These are phyloP conservation scores for Collybia nuda DNA, from an alignment of 768 basidiomycete species.

Conservation along the genomic window DNA sequence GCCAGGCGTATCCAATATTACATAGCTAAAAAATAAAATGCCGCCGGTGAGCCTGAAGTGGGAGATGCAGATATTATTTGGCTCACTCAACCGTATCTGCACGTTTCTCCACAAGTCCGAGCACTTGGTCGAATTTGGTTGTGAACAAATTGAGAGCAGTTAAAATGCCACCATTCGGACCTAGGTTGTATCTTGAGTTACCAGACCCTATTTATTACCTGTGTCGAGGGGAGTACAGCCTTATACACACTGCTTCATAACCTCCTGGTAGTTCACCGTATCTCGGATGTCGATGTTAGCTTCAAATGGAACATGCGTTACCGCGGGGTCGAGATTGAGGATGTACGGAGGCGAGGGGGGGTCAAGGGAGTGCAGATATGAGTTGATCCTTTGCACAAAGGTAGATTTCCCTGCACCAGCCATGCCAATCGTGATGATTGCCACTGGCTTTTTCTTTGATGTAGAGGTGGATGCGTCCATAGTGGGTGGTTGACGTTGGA, in stretches of 20 bases:
- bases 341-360: constrained; percentile 84
- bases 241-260: constrained; percentile 95
- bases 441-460: constrained; percentile 62
- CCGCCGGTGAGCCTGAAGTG: neutral
- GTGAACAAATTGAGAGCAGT: constrained; percentile 98
- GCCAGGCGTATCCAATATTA: constrained; percentile 95
- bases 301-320: constrained; percentile 87
- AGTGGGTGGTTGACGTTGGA: neutral
- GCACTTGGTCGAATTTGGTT: constrained; percentile 97
- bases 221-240: constrained; percentile 20
- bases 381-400: constrained; percentile 93
- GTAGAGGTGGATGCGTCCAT: constrained; percentile 18
- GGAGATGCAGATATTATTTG: neutral
- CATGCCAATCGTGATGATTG: constrained; percentile 93
- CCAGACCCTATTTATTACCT: constrained; percentile 16
- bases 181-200: constrained; percentile 84
- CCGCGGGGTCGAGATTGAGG: constrained; percentile 97
- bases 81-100: constrained; percentile 86
- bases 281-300: constrained; percentile 98
- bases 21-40: constrained; percentile 65
- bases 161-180: constrained; percentile 96
- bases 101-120: constrained; percentile 88
- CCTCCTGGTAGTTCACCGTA: constrained; percentile 95
- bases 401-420: constrained; percentile 98
- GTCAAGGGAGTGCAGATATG: constrained; percentile 75